Percentiles rank a stretch among this genome's conserved stretches.
Conservation (phyloP, 176 grass and related monocot genomes). For the Hordeum marinum region DNA sequence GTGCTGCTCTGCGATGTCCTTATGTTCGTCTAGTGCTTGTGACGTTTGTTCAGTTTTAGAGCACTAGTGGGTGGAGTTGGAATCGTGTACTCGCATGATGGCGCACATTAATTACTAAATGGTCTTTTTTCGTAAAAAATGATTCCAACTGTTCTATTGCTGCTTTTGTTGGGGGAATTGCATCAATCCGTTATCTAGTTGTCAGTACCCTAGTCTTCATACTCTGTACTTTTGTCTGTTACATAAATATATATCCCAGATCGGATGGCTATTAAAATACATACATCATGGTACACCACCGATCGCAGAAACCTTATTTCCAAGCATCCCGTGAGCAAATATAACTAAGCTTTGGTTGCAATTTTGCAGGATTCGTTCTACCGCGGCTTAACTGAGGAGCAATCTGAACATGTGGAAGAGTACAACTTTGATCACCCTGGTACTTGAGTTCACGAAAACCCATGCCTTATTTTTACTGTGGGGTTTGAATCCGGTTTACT, state of each 20-base stretch:
- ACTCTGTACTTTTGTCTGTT: background rate
- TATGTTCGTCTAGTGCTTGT: background rate
- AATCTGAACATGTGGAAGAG: constrained; percentile 51
- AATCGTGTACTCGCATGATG: background rate
- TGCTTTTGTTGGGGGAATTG: background rate
- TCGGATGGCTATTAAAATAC: background rate
- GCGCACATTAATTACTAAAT: background rate
- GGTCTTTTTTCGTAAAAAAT: background rate
- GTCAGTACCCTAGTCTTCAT: background rate
- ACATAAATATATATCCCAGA: no score
- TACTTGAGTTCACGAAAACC: constrained; percentile 29
- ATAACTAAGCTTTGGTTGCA: background rate
- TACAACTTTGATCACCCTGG: constrained; percentile 98
- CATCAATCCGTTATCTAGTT: background rate
- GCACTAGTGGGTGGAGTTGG: background rate
- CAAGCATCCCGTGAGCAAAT: background rate
- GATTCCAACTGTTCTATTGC: background rate
- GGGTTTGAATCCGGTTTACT: background rate
- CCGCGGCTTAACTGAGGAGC: constrained; percentile 62
- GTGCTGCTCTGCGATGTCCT: background rate
- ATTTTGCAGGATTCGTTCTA: constrained; percentile 91
- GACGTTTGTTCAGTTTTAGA: background rate
- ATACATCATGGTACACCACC: background rate
- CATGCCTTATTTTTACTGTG: background rate
- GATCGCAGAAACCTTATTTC: background rate